Base-by-base conservation (phyloP, 1,139 yeast genomes). In the Geotrichum bryndzae region DNA sequence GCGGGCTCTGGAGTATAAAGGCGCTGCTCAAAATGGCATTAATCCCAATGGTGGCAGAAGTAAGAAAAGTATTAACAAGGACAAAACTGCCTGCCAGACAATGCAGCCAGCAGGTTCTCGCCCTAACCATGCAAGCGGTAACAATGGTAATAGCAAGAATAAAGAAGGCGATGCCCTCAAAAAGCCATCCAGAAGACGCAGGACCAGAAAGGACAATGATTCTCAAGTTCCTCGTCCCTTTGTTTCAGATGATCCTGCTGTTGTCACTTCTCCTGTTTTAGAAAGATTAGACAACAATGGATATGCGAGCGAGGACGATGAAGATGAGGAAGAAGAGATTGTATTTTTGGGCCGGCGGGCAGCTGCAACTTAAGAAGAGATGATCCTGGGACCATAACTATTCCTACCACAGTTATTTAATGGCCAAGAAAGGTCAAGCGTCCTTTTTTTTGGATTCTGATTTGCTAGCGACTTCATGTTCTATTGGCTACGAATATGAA, bases 271-370 rank as follows among this genome's bases (percentile, higher is more conserved):
- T n/a, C 15, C 52, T 27, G 10, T 25, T 50, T 25, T 6, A 6
- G 31, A 22, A 22, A 2, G 33, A 18, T 25, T 5, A 50, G 31
- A 25, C 15, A 50, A 13, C n/a, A 27, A 50, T 25, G 52, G 52
- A 25, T 50, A 13, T 25, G 52, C 33, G 7, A n/a, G 33, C 22
- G 58, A 38, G 8, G 63, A 53, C 18, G 38, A 35, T 22, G 59
- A 45, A 25, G 61, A 51, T n/a, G 61, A 54, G 5, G 61, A 61
- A 18, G 63, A 61, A 48, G 62, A 61, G 53, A 57, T 61, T 59
- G 64, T 61, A n/a, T 61, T 58, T 51, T 27, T 50, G 45, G 64
- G 64, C 11, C 51, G 62, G 22, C 50, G 63, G 27, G 54, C 61
- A n/a, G 33, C 48, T 15, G 48, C 22, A 7, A n/a, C 23, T 41